Conservation (phyloP, 2,329 filamentous ascomycete genomes). For the Raffaelea albimanens region DNA sequence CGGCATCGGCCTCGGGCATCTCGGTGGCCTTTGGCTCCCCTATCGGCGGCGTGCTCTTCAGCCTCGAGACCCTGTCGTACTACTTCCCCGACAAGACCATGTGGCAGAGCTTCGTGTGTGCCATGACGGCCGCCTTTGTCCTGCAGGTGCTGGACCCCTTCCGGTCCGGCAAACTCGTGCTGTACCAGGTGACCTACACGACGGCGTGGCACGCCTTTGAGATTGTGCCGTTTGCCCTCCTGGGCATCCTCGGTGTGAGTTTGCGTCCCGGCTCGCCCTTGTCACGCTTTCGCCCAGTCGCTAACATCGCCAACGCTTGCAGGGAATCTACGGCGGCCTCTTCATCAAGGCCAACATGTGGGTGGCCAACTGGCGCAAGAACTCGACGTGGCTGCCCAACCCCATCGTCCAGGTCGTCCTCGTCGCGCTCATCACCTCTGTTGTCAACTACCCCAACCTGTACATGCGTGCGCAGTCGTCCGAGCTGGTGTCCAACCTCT, state of each 20-base stretch:
- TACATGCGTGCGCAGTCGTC: conserved; percentile 93
- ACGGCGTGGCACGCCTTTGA: conserved; percentile 92
- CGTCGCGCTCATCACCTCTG: conserved; percentile 72
- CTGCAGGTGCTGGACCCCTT: conserved; percentile 92
- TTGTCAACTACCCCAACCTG: conserved; percentile 91
- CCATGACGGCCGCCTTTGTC: conserved; percentile 95
- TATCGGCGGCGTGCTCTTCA: conserved; percentile 90
- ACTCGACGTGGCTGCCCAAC: conserved; percentile 51
- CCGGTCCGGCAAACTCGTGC: conserved; percentile 84
- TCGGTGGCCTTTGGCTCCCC: conserved; percentile 91
- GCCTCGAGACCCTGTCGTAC: conserved; percentile 92
- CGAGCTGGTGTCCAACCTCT: conserved; percentile 84
- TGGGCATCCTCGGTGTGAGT: conserved; percentile 70
- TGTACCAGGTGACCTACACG: conserved; percentile 93
- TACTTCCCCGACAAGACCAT: conserved; percentile 99
- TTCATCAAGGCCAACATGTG: conserved; percentile 94
- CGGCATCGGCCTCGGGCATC: conserved; percentile 83
- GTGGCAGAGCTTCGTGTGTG: conserved; percentile 99
- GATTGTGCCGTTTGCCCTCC: conserved; percentile 73
- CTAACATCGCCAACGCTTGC: not conserved
- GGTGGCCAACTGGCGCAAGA: conserved; percentile 71
- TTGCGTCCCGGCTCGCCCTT: not conserved
- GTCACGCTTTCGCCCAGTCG: not conserved
- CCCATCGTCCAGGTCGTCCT: conserved; percentile 71
- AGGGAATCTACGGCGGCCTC: conserved; percentile 85